Percentiles rank a stretch among this genome's conserved stretches.
Conservation (phyloP, 106 monocot species). For the Platanthera guangdongensis region DNA sequence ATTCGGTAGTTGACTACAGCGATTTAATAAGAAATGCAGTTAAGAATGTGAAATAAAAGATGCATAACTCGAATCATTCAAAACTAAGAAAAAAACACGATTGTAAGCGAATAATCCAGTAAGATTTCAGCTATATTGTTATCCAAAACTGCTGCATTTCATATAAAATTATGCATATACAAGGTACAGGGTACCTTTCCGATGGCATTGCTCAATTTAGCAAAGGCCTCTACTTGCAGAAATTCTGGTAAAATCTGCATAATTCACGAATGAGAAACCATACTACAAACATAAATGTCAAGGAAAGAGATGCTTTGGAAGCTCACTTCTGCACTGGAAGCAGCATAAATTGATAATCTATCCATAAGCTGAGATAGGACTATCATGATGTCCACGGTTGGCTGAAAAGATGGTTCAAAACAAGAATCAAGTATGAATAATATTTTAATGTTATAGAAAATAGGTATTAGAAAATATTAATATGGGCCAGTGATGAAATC, state of each 20-base stretch:
- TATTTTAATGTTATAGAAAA: not conserved
- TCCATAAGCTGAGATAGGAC: conserved; percentile 96
- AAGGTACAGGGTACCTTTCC: conserved; percentile 60
- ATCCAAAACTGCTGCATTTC: not conserved
- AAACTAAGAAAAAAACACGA: not conserved
- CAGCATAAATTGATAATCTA: conserved; percentile 95
- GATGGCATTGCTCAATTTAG: conserved; percentile 83
- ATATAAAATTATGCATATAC: not conserved
- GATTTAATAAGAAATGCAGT: not conserved
- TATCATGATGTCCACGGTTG: conserved; percentile 89
- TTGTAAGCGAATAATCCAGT: not conserved
- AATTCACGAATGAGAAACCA: not conserved
- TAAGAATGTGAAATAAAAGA: not conserved
- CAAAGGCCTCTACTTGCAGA: conserved; percentile 99
- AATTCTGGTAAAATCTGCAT: conserved; percentile 76
- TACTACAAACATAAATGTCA: not conserved
- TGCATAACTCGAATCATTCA: not conserved
- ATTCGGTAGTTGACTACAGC: not conserved
- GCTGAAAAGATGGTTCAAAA: conserved; percentile 38
- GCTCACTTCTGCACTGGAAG: conserved; percentile 84
- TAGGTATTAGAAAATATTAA: not conserved
- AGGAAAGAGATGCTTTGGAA: not conserved
- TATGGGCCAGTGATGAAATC: not conserved
- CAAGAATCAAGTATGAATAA: not conserved
- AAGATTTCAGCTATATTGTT: not conserved